These are phyloP conservation scores for Sugiyamaella smithiae DNA, from an alignment of 805 yeast genomes.

Conservation along the genomic window DNA sequence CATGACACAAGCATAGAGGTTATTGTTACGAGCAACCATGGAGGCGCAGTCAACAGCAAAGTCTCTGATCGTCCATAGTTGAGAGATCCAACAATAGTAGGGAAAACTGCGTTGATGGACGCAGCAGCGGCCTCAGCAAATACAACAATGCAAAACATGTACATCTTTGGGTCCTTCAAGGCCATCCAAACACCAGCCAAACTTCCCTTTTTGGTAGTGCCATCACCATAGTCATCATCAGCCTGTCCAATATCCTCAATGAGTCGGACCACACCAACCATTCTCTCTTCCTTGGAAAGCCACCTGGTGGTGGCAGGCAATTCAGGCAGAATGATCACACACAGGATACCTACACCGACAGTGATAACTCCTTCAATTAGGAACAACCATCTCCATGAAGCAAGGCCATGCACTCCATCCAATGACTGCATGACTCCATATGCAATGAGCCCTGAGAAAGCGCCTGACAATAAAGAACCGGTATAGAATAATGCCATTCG, in stretches of 20 bases:
- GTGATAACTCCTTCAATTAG: constrained; percentile 56
- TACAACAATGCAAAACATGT: constrained; percentile 20
- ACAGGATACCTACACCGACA: constrained; percentile 43
- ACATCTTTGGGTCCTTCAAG: constrained; percentile 25
- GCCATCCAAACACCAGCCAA: constrained; percentile 19
- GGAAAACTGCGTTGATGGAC: constrained; percentile 61
- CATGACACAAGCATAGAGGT: constrained; percentile 52
- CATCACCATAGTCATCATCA: constrained; percentile 34
- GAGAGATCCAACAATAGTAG: constrained; percentile 56
- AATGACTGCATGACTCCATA: constrained; percentile 49
- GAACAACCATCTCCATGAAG: constrained; percentile 57
- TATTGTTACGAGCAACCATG: constrained; percentile 51
- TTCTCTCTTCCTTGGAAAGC: constrained; percentile 24
- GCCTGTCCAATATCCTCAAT: constrained; percentile 23
- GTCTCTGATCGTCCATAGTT: constrained; percentile 50
- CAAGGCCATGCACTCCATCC: constrained; percentile 42
- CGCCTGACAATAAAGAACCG: constrained; percentile 50
- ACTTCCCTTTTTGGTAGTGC: constrained; percentile 7
- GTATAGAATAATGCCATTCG: constrained; percentile 51
- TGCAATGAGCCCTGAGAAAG: constrained; percentile 53
- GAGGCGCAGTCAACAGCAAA: constrained; percentile 58
- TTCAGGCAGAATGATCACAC: constrained; percentile 50
- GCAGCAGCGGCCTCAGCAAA: constrained; percentile 52
- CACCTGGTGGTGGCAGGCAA: constrained; percentile 44
- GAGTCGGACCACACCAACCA: constrained; percentile 21